Conservation (phyloP, 2,329 filamentous ascomycete species). For the Lachnellula cervina region DNA sequence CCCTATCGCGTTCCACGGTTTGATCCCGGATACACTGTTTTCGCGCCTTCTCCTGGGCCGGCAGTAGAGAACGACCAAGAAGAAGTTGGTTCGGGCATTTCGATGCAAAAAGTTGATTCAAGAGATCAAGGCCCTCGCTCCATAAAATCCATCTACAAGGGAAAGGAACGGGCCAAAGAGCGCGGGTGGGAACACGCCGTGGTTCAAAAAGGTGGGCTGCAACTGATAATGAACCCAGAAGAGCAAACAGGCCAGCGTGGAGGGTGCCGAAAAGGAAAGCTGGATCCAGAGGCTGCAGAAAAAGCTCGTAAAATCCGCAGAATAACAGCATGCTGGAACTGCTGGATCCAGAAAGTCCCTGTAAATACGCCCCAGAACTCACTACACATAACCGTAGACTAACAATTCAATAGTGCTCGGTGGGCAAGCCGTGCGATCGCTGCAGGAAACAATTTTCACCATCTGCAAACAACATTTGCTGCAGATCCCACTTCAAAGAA, state of each 20-base stretch:
- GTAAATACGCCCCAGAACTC: slow-evolving; percentile 2
- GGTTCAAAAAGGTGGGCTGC: slow-evolving; percentile 10
- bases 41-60: slow-evolving; percentile 16
- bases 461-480: slow-evolving; percentile 12
- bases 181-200: slow-evolving; percentile 12
- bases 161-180: slow-evolving; percentile 7
- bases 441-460: slow-evolving; percentile 17
- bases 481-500: slow-evolving; percentile 19
- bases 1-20: slow-evolving; percentile 9
- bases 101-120: neutral
- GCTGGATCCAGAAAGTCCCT: slow-evolving; percentile 23
- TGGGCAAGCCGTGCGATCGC: slow-evolving; percentile 17
- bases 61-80: slow-evolving; percentile 8
- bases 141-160: slow-evolving; percentile 2
- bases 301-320: slow-evolving; percentile 18
- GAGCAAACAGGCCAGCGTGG: slow-evolving; percentile 5
- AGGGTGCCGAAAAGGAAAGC: slow-evolving; percentile 16
- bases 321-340: slow-evolving; percentile 22
- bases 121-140: neutral
- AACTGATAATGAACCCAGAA: slow-evolving; percentile 1
- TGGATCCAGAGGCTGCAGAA: slow-evolving; percentile 16
- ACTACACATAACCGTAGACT: neutral
- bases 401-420: slow-evolving; percentile 15
- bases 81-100: neutral
- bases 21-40: slow-evolving; percentile 8